Evolutionary conservation across 805 yeast species (phyloP).

Genomic region (Kregervanrija pseudodelftensis): DNA sequence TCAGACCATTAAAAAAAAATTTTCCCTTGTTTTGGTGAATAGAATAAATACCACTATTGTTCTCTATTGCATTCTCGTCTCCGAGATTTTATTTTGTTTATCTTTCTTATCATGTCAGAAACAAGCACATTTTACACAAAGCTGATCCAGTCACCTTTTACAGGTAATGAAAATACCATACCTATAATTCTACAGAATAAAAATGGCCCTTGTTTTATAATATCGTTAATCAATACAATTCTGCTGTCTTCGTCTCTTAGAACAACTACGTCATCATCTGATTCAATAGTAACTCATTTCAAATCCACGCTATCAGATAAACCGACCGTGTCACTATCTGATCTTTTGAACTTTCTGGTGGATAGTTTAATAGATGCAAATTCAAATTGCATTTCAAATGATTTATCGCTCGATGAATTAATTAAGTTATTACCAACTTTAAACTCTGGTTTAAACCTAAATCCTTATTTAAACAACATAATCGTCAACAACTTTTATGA

Average conservation of each 20-base stretch:
- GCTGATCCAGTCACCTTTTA: background rate
- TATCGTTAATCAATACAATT: slow-evolving; percentile 69
- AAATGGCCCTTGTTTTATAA: slow-evolving; percentile 85
- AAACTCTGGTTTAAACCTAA: slow-evolving; percentile 63
- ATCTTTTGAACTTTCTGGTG: background rate
- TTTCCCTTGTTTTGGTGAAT: background rate
- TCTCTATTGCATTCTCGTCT: too few relatives aligned
- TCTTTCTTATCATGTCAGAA: too few relatives aligned
- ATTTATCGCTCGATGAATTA: background rate
- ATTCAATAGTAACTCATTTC: background rate
- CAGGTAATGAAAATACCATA: background rate
- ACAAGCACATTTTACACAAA: background rate
- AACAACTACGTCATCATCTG: background rate
- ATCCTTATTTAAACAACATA: slow-evolving; percentile 54
- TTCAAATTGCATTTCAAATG: background rate
- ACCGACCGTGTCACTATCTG: background rate
- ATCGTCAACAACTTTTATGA: slow-evolving; percentile 17
- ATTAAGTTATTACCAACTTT: slow-evolving; percentile 5
- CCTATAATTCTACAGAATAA: slow-evolving; percentile 62
- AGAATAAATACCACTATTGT: too few relatives aligned
- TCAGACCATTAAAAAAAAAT: too few relatives aligned
- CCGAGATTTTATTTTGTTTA: too few relatives aligned
- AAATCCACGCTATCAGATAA: background rate
- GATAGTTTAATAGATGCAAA: slow-evolving; percentile 1
- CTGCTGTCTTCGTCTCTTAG: background rate